Conservation (phyloP, 2,329 filamentous ascomycete genomes). For the Calonectria hongkongensis region DNA sequence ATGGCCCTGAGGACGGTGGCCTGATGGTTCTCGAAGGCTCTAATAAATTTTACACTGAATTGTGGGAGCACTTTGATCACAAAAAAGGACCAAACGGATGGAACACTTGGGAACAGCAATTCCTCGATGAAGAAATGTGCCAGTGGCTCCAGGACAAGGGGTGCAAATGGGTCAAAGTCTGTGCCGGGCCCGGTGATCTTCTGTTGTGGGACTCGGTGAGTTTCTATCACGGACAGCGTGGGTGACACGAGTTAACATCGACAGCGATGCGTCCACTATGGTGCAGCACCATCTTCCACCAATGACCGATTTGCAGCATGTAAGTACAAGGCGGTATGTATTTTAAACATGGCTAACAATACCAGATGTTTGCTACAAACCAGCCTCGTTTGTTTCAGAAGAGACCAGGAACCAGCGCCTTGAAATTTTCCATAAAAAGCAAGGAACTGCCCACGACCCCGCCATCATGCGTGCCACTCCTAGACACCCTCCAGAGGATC, state of each 20-base stretch:
- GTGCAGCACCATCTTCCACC: not conserved
- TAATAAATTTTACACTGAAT: not conserved
- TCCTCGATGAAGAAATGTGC: conserved; percentile 11
- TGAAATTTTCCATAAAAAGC: conserved; percentile 3
- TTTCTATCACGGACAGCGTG: no score
- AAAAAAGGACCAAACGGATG: conserved; percentile 23
- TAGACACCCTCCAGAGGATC: not conserved
- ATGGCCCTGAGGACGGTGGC: conserved; percentile 45
- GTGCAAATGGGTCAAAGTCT: conserved; percentile 19
- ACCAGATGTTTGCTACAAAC: conserved; percentile 17
- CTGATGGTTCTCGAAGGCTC: conserved; percentile 36
- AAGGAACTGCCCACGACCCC: conserved; percentile 3
- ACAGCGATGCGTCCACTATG: conserved; percentile 17
- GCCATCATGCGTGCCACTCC: conserved; percentile 7
- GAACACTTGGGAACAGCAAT: conserved; percentile 18
- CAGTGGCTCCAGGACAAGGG: conserved; percentile 20
- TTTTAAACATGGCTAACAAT: not conserved
- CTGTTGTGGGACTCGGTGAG: conserved; percentile 20
- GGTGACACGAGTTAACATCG: not conserved
- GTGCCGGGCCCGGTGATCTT: conserved; percentile 10
- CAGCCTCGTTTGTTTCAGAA: conserved; percentile 1
- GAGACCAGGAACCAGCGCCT: not conserved
- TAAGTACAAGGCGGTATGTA: not conserved
- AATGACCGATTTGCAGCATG: conserved; percentile 12
- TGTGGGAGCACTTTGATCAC: conserved; percentile 21